Percentiles rank a stretch among this genome's conserved stretches.
Conservation (phyloP, 2,329 filamentous ascomycete genomes). For the Colletotrichum filicis region DNA sequence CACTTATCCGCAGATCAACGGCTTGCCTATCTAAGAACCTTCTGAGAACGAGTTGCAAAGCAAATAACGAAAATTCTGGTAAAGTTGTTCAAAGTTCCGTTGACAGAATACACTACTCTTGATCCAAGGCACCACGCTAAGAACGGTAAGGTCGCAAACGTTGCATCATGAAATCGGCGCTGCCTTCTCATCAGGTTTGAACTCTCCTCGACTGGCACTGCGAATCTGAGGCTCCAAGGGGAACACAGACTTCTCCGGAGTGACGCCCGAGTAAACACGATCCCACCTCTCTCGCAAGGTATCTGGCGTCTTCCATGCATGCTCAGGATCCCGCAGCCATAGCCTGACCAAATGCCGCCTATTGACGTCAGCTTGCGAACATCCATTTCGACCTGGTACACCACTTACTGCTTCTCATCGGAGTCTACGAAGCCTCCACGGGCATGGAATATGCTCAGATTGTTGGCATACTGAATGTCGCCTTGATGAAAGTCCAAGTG, state of each 20-base stretch:
- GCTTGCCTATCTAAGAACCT: too few relatives aligned
- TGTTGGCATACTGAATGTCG: slow-evolving; percentile 67
- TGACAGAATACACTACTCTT: background rate
- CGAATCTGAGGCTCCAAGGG: slow-evolving; percentile 61
- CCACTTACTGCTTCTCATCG: slow-evolving; percentile 53
- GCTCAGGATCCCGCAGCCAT: slow-evolving; percentile 61
- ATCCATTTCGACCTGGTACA: too few relatives aligned
- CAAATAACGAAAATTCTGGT: too few relatives aligned
- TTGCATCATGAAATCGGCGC: background rate
- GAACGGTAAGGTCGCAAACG: background rate
- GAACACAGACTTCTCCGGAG: slow-evolving; percentile 62
- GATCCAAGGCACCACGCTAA: background rate
- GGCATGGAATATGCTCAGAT: slow-evolving; percentile 64
- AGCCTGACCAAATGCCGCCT: slow-evolving; percentile 60
- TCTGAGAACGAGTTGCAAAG: too few relatives aligned
- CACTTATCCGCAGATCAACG: too few relatives aligned
- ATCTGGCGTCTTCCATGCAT: slow-evolving; percentile 59
- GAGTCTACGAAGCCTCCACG: slow-evolving; percentile 60
- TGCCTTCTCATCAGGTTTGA: slow-evolving; percentile 8
- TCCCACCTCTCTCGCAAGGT: slow-evolving; percentile 60
- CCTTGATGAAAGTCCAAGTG: slow-evolving; percentile 59
- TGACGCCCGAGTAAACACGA: slow-evolving; percentile 63
- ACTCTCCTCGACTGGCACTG: slow-evolving; percentile 37
- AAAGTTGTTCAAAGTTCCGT: background rate
- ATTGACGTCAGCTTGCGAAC: slow-evolving; percentile 41